Evolutionary conservation across 2,329 filamentous ascomycete species (phyloP).

Genomic region (Phyllosticta ampelicida): DNA sequence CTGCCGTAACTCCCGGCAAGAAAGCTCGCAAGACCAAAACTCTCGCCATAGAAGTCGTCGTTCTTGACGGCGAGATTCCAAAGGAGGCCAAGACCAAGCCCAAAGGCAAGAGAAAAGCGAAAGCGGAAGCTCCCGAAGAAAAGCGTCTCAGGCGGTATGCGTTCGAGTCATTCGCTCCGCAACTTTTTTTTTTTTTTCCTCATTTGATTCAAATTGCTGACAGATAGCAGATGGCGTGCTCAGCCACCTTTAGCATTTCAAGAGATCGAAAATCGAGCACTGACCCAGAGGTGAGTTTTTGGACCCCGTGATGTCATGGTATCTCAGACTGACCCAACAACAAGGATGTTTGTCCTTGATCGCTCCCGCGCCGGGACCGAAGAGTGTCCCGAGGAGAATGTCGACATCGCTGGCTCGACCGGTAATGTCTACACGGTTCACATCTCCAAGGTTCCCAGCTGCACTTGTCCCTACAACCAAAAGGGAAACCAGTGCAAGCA

Average conservation of each 20-base stretch:
- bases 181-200: too few relatives aligned
- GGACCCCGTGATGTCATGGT: neutral
- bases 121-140: slow-evolving; percentile 14
- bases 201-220: slow-evolving; percentile 1
- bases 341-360: slow-evolving; percentile 44
- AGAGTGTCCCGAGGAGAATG: slow-evolving; percentile 39
- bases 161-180: neutral
- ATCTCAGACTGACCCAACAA: slow-evolving; percentile 18
- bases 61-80: neutral
- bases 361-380: slow-evolving; percentile 36
- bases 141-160: slow-evolving; percentile 20
- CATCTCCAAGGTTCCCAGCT: slow-evolving; percentile 42
- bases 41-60: neutral
- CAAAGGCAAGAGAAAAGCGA: slow-evolving; percentile 10
- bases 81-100: slow-evolving; percentile 15
- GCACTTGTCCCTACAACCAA: slow-evolving; percentile 43
- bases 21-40: neutral
- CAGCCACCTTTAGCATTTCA: slow-evolving; percentile 37
- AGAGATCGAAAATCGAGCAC: slow-evolving; percentile 38
- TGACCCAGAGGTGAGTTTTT: slow-evolving; percentile 31
- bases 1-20: neutral
- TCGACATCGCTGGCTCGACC: slow-evolving; percentile 49
- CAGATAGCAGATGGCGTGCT: slow-evolving; percentile 18
- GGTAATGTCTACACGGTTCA: slow-evolving; percentile 51
- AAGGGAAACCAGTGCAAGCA: slow-evolving; percentile 56